These are phyloP conservation scores for Heliamphora pulchella DNA, from an alignment of 179 eudicot genomes.

Conservation along the genomic window DNA sequence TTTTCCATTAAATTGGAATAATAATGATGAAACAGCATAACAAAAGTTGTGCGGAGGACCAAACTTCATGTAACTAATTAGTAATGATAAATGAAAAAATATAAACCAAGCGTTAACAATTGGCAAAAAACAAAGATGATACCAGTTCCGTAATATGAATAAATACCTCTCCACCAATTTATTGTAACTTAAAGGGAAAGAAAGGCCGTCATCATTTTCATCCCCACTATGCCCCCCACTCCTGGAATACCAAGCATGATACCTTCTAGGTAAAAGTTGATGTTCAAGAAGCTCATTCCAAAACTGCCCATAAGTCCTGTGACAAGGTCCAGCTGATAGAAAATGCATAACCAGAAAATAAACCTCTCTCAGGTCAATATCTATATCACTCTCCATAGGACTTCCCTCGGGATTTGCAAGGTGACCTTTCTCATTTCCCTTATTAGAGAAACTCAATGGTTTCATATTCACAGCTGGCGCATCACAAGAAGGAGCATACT, in stretches of 20 bases:
- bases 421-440: slow-evolving; percentile 35
- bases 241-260: slow-evolving; percentile 94
- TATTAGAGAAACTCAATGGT: slow-evolving; percentile 29
- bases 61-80: neutral
- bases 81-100: no score
- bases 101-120: neutral
- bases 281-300: slow-evolving; percentile 70
- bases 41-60: neutral
- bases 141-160: neutral
- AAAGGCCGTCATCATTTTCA: slow-evolving; percentile 57
- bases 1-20: neutral
- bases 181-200: slow-evolving; percentile 66
- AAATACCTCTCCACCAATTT: slow-evolving; percentile 50
- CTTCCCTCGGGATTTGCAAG: slow-evolving; percentile 44
- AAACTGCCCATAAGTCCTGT: slow-evolving; percentile 52
- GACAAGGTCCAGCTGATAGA: slow-evolving; percentile 84
- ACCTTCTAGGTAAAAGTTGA: slow-evolving; percentile 87
- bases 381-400: slow-evolving; percentile 39
- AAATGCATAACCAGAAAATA: slow-evolving; percentile 86
- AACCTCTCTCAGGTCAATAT: slow-evolving; percentile 77
- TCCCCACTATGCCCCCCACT: slow-evolving; percentile 44
- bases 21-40: neutral
- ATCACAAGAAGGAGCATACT: slow-evolving; percentile 35
- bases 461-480: slow-evolving; percentile 32
- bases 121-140: no score